Conservation (phyloP, 202 grass and related monocot genomes). For the Sporobolus alterniflorus region DNA sequence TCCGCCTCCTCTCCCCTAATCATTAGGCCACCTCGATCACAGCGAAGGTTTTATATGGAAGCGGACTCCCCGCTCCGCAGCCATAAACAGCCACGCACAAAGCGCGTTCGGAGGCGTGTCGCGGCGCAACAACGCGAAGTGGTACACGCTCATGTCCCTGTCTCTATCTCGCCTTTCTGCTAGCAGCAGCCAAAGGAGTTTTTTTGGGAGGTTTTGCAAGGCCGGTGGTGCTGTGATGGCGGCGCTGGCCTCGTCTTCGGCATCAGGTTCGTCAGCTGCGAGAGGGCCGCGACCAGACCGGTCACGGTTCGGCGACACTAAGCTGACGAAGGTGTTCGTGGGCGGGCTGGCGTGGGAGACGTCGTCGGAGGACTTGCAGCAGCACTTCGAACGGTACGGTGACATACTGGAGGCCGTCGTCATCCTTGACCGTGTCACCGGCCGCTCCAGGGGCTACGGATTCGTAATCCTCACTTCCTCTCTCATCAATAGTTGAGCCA, state of each 20-base stretch:
- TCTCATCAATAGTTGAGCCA: neutral
- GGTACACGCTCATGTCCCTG: neutral
- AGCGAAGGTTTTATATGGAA: conserved; percentile 26
- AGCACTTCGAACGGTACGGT: conserved; percentile 84
- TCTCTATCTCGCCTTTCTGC: too few relatives aligned
- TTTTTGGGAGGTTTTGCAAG: too few relatives aligned
- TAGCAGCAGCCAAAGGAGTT: too few relatives aligned
- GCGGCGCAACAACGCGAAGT: neutral
- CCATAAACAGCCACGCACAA: conserved; percentile 9
- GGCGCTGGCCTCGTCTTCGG: conserved; percentile 45
- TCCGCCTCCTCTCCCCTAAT: conserved; percentile 40
- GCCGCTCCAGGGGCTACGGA: conserved; percentile 96
- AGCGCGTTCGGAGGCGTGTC: conserved; percentile 11
- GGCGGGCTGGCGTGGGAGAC: conserved; percentile 96
- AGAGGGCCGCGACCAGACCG: conserved; percentile 36
- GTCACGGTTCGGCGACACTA: conserved; percentile 88
- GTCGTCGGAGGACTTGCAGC: conserved; percentile 68
- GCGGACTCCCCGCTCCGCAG: neutral
- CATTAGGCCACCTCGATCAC: conserved; percentile 42
- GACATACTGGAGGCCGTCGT: conserved; percentile 97
- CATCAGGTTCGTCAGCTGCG: conserved; percentile 14
- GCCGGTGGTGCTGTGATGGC: too few relatives aligned
- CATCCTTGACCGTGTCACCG: conserved; percentile 80
- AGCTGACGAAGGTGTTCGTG: conserved; percentile 90
- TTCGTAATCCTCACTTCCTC: conserved; percentile 60